phyloP scores from a whole-genome alignment of 78 protist species.

The Dictyostelium firmibasis region DNA sequence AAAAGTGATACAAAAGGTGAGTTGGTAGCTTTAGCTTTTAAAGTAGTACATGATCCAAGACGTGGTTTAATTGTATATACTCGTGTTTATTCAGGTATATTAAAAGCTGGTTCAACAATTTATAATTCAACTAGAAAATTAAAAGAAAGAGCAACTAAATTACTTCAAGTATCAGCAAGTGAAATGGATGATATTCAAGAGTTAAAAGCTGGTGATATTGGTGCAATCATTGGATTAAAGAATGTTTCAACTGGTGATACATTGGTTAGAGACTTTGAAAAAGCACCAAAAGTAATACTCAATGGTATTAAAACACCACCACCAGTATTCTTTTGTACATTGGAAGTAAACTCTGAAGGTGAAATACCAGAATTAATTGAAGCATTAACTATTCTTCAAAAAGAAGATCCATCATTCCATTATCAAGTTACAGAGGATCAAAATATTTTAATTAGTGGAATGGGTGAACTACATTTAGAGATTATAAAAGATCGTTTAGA shows the following conservation, averaged over 20 bases:
- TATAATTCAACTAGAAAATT: constrained; percentile 5
- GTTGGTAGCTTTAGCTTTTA: constrained; percentile 89
- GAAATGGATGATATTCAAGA: constrained; percentile 67
- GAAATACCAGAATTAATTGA: constrained; percentile 44
- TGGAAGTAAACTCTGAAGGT: constrained; percentile 60
- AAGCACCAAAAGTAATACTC: not conserved
- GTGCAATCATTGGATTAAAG: constrained; percentile 81
- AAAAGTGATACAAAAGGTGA: constrained; percentile 13
- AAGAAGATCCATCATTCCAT: constrained; percentile 86
- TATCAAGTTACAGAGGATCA: constrained; percentile 68
- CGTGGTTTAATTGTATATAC: constrained; percentile 84
- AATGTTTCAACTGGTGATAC: constrained; percentile 86
- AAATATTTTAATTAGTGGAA: constrained; percentile 82
- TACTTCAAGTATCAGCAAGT: constrained; percentile 62
- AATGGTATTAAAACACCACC: constrained; percentile 73
- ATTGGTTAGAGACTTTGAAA: constrained; percentile 14
- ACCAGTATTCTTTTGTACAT: constrained; percentile 84
- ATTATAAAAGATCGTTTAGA: constrained; percentile 68
- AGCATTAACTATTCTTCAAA: constrained; percentile 53
- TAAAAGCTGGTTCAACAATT: constrained; percentile 5
- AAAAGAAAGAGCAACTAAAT: constrained; percentile 63
- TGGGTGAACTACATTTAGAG: constrained; percentile 95
- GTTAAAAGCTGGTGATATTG: constrained; percentile 86
- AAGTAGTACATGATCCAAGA: constrained; percentile 83
- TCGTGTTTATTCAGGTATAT: constrained; percentile 89